Percentiles rank a stretch among this genome's conserved stretches.
phyloP scores from a whole-genome alignment of 257 asterid species.

The Oldenlandia corymbosa region DNA sequence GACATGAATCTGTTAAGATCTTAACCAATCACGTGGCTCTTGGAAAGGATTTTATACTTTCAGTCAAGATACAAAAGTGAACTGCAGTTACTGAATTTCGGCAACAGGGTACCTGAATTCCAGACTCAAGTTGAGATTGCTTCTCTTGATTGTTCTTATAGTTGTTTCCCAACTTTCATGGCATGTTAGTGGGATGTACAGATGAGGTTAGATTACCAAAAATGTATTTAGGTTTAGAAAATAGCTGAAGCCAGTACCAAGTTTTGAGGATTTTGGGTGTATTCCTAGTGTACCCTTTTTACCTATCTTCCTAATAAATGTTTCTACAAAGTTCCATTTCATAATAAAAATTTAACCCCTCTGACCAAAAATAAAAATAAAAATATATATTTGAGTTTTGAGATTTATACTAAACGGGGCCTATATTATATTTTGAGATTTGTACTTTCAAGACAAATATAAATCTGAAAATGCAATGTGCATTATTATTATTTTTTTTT shows the following conservation, averaged over 20 bases:
- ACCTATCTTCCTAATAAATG: constrained; percentile 16
- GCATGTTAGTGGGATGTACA: constrained; percentile 50
- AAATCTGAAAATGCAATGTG: too few species aligned
- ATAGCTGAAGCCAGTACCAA: constrained; percentile 37
- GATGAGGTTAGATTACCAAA: constrained; percentile 35
- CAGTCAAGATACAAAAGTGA: background rate
- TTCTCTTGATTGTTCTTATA: constrained; percentile 17
- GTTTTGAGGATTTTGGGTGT: constrained; percentile 27
- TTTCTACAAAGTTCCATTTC: background rate
- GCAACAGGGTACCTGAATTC: background rate
- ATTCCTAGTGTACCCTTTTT: constrained; percentile 14
- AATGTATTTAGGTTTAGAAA: constrained; percentile 27
- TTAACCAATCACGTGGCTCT: background rate
- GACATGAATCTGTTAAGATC: background rate
- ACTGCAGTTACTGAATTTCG: background rate
- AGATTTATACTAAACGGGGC: too few species aligned
- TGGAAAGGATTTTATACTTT: constrained; percentile 9
- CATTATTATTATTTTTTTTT: too few species aligned
- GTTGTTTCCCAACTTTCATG: constrained; percentile 18
- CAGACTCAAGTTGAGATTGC: constrained; percentile 11
- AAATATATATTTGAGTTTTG: too few species aligned
- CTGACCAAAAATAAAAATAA: too few species aligned
- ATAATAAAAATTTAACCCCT: too few species aligned
- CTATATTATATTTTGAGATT: too few species aligned
- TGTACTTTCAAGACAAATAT: too few species aligned